Conservation (phyloP, 129 eudicot species). For the Artemisia argyi region DNA sequence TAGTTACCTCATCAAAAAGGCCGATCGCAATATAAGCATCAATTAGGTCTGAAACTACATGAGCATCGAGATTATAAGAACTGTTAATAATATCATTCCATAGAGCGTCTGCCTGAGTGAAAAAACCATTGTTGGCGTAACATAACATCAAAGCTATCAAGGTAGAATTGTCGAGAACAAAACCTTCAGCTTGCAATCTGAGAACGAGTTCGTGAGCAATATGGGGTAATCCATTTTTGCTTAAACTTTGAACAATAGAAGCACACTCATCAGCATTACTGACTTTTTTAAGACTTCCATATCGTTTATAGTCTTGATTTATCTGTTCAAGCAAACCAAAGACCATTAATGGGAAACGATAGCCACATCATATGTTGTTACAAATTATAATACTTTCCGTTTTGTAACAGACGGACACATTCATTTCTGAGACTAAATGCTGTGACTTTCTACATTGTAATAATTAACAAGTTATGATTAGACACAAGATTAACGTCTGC, state of each 20-base stretch:
- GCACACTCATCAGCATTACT: conserved; percentile 18
- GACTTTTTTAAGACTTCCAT: conserved; percentile 26
- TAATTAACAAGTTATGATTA: too few relatives aligned
- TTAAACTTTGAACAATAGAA: conserved; percentile 24
- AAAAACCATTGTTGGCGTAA: conserved; percentile 54
- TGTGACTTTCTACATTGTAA: too few relatives aligned
- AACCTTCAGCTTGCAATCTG: conserved; percentile 37
- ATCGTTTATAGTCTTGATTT: conserved; percentile 30
- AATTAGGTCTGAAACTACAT: conserved; percentile 48
- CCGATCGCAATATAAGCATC: conserved; percentile 46
- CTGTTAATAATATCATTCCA: conserved; percentile 68
- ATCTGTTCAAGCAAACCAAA: conserved; percentile 27
- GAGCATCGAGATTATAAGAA: conserved; percentile 49
- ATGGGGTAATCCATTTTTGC: conserved; percentile 29
- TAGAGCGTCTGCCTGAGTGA: conserved; percentile 45
- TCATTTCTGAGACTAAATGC: too few relatives aligned
- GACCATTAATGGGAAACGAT: conserved; percentile 1
- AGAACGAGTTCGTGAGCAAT: conserved; percentile 35
- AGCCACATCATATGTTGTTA: conserved; percentile 3
- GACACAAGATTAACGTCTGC: too few relatives aligned
- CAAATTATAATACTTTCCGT: neutral
- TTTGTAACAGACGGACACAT: too few relatives aligned
- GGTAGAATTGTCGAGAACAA: conserved; percentile 37
- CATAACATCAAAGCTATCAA: conserved; percentile 50
- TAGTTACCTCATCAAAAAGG: conserved; percentile 41